Base-by-base conservation (phyloP, 495 filamentous ascomycete species). In the Acidomyces sp. region DNA sequence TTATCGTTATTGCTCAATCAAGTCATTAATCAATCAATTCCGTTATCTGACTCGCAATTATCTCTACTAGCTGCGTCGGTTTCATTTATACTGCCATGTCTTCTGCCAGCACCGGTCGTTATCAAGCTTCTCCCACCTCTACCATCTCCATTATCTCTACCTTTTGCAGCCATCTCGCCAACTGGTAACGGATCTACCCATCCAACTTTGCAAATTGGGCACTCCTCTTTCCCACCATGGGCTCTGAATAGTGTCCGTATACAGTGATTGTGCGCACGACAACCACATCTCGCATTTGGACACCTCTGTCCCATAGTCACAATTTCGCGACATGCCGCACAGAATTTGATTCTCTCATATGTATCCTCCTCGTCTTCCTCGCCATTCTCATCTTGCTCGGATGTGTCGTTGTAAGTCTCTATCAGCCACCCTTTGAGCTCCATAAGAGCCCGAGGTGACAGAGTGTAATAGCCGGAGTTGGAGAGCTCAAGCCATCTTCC, bases 281-380 rank as follows among this genome's bases (percentile, higher is more conserved):
- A 67, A 11, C 46, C 53, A 53, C 88, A 96, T 15, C 74, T 66
- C 13, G 66, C 61, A 26, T 82, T 70, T 4, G 65, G 58, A 58
- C 88, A 96, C 16, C 88, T 73, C 69, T 88, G 78, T 4, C 88
- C 88, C 45, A 82, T 63, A 6, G 86, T 96, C 41, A 95, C 72
- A 41, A 96, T 81, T 58, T 95, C 86, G 60, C 74, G 82, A 58
- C 90, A 97, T 2, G 81, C 84, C 56, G 77, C 70, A 61, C 90
- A 97, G 43, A 77, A 73, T 71, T 90, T 93, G 56, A 97, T 80
- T 45, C 70, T 71, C 49, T 80, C 46, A 10, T 53, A 46, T 13
- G 46, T 50, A 30, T 54, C 62, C 1, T 57, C 62, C 17, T 56
- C 57, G 25, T 69, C 71, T 11, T 66, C 67, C 1, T 69, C 64